phyloP scores from a whole-genome alignment of 2,329 filamentous ascomycete genomes.

The Aspergillus arachidicola region DNA sequence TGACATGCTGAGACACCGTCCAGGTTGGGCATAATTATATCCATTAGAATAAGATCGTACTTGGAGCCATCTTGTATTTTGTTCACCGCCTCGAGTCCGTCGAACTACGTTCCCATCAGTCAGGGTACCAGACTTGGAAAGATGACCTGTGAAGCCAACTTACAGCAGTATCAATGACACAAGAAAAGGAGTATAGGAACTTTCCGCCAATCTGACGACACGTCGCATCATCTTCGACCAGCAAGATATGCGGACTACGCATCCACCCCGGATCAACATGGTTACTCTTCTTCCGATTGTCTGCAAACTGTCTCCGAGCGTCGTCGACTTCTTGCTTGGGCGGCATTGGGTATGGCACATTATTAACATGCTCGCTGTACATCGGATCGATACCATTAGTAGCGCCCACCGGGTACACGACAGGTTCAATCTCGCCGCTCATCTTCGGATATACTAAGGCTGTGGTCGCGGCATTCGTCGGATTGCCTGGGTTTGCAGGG shows the following conservation, averaged over 20 bases:
- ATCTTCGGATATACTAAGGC: slow-evolving; percentile 54
- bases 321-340: slow-evolving; percentile 62
- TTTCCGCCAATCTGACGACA: slow-evolving; percentile 69
- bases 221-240: slow-evolving; percentile 81
- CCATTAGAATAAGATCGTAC: slow-evolving; percentile 78
- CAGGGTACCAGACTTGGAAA: background rate
- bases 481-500: slow-evolving; percentile 28
- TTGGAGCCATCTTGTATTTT: slow-evolving; percentile 71
- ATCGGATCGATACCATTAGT: slow-evolving; percentile 93
- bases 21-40: slow-evolving; percentile 95
- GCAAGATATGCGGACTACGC: slow-evolving; percentile 73
- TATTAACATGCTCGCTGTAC: slow-evolving; percentile 90
- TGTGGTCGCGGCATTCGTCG: background rate
- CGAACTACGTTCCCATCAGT: slow-evolving; percentile 58
- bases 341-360: slow-evolving; percentile 82
- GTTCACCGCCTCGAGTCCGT: slow-evolving; percentile 88
- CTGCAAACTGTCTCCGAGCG: slow-evolving; percentile 49
- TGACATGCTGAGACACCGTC: slow-evolving; percentile 95
- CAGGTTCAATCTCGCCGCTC: slow-evolving; percentile 63
- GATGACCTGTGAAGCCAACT: slow-evolving; percentile 31
- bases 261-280: slow-evolving; percentile 67
- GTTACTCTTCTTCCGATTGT: slow-evolving; percentile 63
- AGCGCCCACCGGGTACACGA: slow-evolving; percentile 89
- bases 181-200: slow-evolving; percentile 67
- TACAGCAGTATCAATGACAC: slow-evolving; percentile 65